Evolutionary conservation across 2,329 filamentous ascomycete genomes (phyloP).

Genomic region (Aureobasidium subglaciale): DNA sequence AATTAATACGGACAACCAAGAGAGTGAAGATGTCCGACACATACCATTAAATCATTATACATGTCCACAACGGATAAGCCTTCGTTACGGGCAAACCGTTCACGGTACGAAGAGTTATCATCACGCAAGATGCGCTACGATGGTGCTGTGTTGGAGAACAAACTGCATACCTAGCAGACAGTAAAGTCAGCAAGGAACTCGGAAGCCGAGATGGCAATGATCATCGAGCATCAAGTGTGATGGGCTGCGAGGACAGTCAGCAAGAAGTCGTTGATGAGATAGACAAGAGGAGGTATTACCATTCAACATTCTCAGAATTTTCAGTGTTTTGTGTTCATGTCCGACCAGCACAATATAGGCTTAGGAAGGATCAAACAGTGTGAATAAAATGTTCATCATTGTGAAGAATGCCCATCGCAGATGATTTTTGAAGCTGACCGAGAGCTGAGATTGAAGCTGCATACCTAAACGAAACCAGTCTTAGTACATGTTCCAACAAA

Average conservation of each 20-base stretch:
- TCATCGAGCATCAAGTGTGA: constrained; percentile 5
- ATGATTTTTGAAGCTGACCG: not conserved
- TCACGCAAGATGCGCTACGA: constrained; percentile 1
- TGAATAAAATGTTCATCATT: constrained; percentile 63
- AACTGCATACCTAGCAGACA: constrained; percentile 3
- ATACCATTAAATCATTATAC: constrained; percentile 15
- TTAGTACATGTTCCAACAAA: constrained; percentile 4
- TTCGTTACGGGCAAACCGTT: constrained; percentile 13
- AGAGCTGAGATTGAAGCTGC: constrained; percentile 18
- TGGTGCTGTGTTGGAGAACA: not conserved
- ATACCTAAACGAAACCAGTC: constrained; percentile 18
- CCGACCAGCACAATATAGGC: constrained; percentile 41
- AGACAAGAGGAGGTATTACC: constrained; percentile 32
- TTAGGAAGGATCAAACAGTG: constrained; percentile 57
- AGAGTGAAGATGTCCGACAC: not conserved
- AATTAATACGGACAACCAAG: not conserved
- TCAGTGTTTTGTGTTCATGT: constrained; percentile 54
- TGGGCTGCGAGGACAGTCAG: constrained; percentile 27
- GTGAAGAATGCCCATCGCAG: constrained; percentile 10
- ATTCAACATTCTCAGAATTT: constrained; percentile 62
- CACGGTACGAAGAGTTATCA: constrained; percentile 16
- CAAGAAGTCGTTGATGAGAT: not conserved
- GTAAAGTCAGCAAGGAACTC: constrained; percentile 26
- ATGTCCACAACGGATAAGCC: constrained; percentile 16
- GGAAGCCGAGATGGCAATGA: constrained; percentile 30